Percentiles rank a stretch among this genome's conserved stretches.
Evolutionary conservation across 2,329 filamentous ascomycete genomes (phyloP).

Genomic region (Ampelomyces quisqualis): DNA sequence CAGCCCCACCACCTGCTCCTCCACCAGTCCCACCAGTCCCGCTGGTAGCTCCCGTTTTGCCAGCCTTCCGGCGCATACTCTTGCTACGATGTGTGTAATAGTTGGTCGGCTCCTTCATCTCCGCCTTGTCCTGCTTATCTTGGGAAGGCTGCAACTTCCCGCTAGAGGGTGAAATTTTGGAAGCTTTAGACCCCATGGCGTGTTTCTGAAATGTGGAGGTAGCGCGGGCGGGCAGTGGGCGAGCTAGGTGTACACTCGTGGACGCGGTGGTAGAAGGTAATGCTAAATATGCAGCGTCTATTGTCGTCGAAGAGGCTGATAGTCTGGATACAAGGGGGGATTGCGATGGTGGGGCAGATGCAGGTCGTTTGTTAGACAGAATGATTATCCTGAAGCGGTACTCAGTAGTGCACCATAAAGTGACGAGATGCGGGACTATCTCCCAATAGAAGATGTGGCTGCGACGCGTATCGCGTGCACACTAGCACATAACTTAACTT

Average conservation of each 20-base stretch:
- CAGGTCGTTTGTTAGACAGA: constrained; percentile 13
- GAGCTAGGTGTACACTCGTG: background rate
- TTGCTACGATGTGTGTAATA: constrained; percentile 39
- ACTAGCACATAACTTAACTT: constrained; percentile 1
- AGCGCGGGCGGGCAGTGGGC: background rate
- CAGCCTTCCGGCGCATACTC: constrained; percentile 37
- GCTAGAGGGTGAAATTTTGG: constrained; percentile 19
- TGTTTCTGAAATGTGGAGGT: constrained; percentile 1
- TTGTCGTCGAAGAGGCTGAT: background rate
- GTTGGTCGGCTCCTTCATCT: constrained; percentile 39
- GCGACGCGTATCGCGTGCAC: constrained; percentile 5
- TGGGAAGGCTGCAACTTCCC: constrained; percentile 31
- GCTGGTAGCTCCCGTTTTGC: constrained; percentile 15
- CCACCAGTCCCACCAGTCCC: constrained; percentile 13
- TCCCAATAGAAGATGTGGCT: too few species aligned
- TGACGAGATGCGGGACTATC: too few species aligned
- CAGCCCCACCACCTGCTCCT: constrained; percentile 12
- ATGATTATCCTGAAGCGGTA: constrained; percentile 18
- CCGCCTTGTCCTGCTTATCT: constrained; percentile 32
- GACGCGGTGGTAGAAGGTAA: background rate
- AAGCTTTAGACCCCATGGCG: constrained; percentile 35
- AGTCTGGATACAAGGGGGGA: background rate
- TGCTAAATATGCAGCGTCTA: background rate
- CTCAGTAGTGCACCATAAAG: too few species aligned
- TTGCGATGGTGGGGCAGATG: constrained; percentile 9